Conservation (phyloP, 2,329 filamentous ascomycete genomes). For the Fusarium bactridioides region DNA sequence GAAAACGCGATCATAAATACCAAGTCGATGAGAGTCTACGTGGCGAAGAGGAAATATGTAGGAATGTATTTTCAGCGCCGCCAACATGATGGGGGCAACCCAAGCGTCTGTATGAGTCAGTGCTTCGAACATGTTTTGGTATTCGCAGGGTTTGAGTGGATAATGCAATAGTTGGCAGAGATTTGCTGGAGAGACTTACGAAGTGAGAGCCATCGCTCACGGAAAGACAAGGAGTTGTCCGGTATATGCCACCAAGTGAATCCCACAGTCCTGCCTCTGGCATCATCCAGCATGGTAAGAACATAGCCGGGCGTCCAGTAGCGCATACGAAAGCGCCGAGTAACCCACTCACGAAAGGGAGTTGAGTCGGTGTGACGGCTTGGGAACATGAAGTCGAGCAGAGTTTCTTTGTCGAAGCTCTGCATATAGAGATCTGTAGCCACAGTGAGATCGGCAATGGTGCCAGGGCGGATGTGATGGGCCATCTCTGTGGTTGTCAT, state of each 20-base stretch:
- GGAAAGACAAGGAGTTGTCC: slow-evolving; percentile 35
- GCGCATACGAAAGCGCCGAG: slow-evolving; percentile 42
- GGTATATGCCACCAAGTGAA: slow-evolving; percentile 49
- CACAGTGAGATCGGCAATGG: slow-evolving; percentile 41
- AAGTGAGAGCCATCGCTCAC: slow-evolving; percentile 44
- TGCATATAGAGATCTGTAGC: slow-evolving; percentile 41
- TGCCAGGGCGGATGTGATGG: slow-evolving; percentile 44
- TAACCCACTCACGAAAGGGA: slow-evolving; percentile 32
- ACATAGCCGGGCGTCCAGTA: slow-evolving; percentile 47
- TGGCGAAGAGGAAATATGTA: slow-evolving; percentile 37
- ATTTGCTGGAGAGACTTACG: slow-evolving; percentile 37
- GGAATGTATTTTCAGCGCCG: slow-evolving; percentile 36
- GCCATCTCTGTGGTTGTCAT: slow-evolving; percentile 29
- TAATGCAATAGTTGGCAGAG: background rate
- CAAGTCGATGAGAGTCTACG: slow-evolving; percentile 29
- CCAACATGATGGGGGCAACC: slow-evolving; percentile 42
- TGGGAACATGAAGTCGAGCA: slow-evolving; percentile 47
- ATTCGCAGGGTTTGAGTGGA: background rate
- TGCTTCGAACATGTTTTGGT: background rate
- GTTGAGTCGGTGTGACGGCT: slow-evolving; percentile 28
- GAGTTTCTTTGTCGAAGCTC: slow-evolving; percentile 42
- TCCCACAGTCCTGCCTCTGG: slow-evolving; percentile 33
- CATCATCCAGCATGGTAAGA: slow-evolving; percentile 41
- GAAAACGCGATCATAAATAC: slow-evolving; percentile 41
- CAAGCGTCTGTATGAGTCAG: slow-evolving; percentile 39